Evolutionary conservation across 208 protist species (phyloP).

Genomic region (Trypanosoma congolense): DNA sequence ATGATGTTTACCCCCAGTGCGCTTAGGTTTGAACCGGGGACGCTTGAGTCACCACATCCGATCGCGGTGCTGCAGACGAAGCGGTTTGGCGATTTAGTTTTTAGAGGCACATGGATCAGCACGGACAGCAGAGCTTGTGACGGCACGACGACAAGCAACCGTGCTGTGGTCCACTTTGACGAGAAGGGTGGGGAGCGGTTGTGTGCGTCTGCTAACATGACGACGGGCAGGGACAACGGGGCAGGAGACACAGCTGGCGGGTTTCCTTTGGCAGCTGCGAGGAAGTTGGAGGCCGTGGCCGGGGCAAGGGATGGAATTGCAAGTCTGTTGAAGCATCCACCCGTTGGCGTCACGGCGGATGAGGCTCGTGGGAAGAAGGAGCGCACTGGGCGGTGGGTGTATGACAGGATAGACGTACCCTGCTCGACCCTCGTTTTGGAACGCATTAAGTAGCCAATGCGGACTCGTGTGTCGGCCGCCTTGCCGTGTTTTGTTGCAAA

Average conservation of each 20-base stretch:
- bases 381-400: constrained; percentile 31
- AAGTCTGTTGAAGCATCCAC: constrained; percentile 61
- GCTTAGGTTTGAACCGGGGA: constrained; percentile 31
- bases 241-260: neutral
- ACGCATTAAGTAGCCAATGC: constrained; percentile 21
- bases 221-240: neutral
- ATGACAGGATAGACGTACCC: constrained; percentile 47
- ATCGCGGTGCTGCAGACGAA: constrained; percentile 37
- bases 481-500: too few species aligned
- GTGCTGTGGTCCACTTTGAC: constrained; percentile 43
- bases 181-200: constrained; percentile 10
- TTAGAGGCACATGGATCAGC: constrained; percentile 58
- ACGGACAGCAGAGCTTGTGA: constrained; percentile 2
- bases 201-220: neutral
- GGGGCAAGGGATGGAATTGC: constrained; percentile 25
- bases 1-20: constrained; percentile 28
- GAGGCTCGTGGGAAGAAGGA: constrained; percentile 34
- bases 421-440: constrained; percentile 24
- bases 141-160: constrained; percentile 9
- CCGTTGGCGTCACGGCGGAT: constrained; percentile 58
- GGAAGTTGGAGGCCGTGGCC: neutral
- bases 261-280: neutral
- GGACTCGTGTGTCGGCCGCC: too few species aligned
- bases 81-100: constrained; percentile 36
- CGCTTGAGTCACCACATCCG: constrained; percentile 46